These are phyloP conservation scores for Erythrophleum fordii DNA, from an alignment of 306 rosid species.

Conservation along the genomic window DNA sequence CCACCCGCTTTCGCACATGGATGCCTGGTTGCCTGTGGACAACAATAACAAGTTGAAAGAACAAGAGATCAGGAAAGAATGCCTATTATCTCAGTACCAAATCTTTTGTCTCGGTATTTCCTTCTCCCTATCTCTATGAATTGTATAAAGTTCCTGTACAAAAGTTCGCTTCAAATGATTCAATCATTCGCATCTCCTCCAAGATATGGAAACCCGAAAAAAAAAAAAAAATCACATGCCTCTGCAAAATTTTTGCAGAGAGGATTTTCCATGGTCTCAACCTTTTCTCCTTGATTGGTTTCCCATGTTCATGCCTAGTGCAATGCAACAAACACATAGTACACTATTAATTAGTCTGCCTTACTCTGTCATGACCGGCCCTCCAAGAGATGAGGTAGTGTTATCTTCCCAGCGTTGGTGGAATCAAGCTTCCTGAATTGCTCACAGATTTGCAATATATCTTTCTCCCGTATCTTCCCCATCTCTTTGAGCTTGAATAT, in stretches of 20 bases:
- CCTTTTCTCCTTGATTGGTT: neutral
- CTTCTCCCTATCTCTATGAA: neutral
- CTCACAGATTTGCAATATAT: constrained; percentile 63
- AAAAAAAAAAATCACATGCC: constrained; percentile 18
- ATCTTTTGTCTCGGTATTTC: neutral
- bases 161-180: constrained; percentile 32
- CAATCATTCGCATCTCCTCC: constrained; percentile 5
- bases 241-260: constrained; percentile 33
- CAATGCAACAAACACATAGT: constrained; percentile 12
- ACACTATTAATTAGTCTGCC: neutral
- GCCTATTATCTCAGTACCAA: neutral
- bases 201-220: neutral
- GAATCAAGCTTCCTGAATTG: constrained; percentile 75
- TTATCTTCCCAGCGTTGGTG: constrained; percentile 78
- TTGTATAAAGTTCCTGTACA: constrained; percentile 29
- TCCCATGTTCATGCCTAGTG: constrained; percentile 8
- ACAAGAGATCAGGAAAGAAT: neutral
- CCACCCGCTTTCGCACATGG: neutral
- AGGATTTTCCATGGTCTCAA: neutral
- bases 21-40: neutral
- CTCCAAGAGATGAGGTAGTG: constrained; percentile 67
- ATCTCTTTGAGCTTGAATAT: constrained; percentile 89
- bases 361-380: constrained; percentile 33
- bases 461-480: constrained; percentile 80
- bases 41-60: neutral